phyloP scores from a whole-genome alignment of 805 yeast species.

The Candida easanensis region DNA sequence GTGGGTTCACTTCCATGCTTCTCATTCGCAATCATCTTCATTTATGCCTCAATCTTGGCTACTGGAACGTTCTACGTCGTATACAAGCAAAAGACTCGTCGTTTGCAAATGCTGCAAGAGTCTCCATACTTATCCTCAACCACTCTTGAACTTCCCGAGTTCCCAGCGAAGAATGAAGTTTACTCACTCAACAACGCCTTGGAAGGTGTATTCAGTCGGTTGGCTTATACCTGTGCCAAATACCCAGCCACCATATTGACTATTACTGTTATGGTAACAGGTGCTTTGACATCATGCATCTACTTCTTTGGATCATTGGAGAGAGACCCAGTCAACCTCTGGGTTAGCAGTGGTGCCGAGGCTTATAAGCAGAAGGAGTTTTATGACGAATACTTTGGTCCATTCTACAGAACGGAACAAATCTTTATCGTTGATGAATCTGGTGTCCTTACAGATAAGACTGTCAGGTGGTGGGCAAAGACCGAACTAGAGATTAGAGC shows the following conservation, averaged over 20 bases:
- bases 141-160: constrained; percentile 18
- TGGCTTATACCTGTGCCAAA: constrained; percentile 59
- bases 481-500: constrained; percentile 56
- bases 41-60: constrained; percentile 39
- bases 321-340: constrained; percentile 74
- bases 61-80: constrained; percentile 25
- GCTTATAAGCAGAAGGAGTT: constrained; percentile 64
- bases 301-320: constrained; percentile 56
- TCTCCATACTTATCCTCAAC: constrained; percentile 33
- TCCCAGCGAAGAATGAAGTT: constrained; percentile 29
- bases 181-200: constrained; percentile 48
- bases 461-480: constrained; percentile 85
- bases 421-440: constrained; percentile 67
- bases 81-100: constrained; percentile 21
- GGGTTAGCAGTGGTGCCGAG: constrained; percentile 83
- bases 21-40: constrained; percentile 55
- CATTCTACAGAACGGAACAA: constrained; percentile 88
- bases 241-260: constrained; percentile 55
- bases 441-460: constrained; percentile 68
- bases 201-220: constrained; percentile 43
- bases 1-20: constrained; percentile 70
- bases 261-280: constrained; percentile 37
- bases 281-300: constrained; percentile 51
- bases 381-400: constrained; percentile 84
- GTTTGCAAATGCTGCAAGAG: constrained; percentile 41